Evolutionary conservation across 176 grass and related monocot species (phyloP).

Genomic region (Triticum dicoccoides): DNA sequence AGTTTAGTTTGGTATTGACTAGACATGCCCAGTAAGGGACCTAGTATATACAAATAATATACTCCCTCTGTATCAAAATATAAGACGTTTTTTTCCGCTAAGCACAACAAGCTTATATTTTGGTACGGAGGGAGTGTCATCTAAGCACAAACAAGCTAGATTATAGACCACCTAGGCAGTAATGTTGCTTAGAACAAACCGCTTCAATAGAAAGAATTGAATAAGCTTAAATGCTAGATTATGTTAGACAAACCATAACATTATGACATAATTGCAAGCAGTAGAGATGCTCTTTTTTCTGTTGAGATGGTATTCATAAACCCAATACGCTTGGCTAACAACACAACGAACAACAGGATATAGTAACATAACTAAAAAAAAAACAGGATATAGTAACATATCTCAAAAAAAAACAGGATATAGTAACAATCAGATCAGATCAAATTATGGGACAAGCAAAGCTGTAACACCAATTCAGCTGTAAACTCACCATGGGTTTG

Average conservation of each 20-base stretch:
- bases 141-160: not conserved
- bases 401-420: not conserved
- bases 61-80: too few relatives aligned
- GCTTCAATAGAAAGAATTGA: not conserved
- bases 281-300: not conserved
- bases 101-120: too few relatives aligned
- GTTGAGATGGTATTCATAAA: not conserved
- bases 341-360: not conserved
- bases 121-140: not conserved
- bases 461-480: not conserved
- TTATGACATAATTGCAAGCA: not conserved
- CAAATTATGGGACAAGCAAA: not conserved
- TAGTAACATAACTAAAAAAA: not conserved
- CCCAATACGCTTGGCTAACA: not conserved
- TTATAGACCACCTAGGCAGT: not conserved
- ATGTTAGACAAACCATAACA: not conserved
- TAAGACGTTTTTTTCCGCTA: too few relatives aligned
- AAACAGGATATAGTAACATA: not conserved
- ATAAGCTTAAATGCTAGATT: not conserved
- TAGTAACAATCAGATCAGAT: not conserved
- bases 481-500: conserved; percentile 84
- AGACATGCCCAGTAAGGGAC: not conserved
- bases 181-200: not conserved
- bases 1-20: not conserved
- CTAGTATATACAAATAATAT: not conserved